Percentiles rank a stretch among this genome's conserved stretches.
These are phyloP conservation scores for Agrocybe praecox DNA, from an alignment of 768 basidiomycete genomes.

Conservation along the genomic window DNA sequence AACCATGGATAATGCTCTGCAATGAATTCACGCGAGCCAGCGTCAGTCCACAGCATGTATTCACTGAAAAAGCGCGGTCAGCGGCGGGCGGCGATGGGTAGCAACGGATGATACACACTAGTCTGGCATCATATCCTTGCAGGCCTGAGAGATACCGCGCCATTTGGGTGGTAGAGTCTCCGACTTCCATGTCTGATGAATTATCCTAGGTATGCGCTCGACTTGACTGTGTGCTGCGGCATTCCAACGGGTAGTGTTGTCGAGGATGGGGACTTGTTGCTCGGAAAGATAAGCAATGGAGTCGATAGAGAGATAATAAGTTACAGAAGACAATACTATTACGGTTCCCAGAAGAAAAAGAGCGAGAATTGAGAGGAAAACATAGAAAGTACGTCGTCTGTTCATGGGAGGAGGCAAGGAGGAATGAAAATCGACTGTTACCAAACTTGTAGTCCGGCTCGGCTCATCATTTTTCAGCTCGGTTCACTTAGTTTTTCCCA, in stretches of 20 bases:
- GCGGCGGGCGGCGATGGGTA: constrained; percentile 8
- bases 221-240: constrained; percentile 59
- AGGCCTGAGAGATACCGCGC: constrained; percentile 79
- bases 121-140: constrained; percentile 92
- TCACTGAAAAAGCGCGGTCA: constrained; percentile 55
- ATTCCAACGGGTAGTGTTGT: constrained; percentile 62
- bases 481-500: neutral
- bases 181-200: constrained; percentile 99
- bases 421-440: constrained; percentile 1
- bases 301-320: constrained; percentile 87
- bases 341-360: constrained; percentile 87
- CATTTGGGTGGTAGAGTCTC: constrained; percentile 82
- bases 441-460: neutral
- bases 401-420: constrained; percentile 34
- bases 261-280: constrained; percentile 64
- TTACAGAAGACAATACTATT: constrained; percentile 87
- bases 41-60: constrained; percentile 98
- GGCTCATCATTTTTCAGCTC: neutral
- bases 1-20: constrained; percentile 89
- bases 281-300: constrained; percentile 79
- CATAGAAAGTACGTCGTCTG: constrained; percentile 44
- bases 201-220: constrained; percentile 86
- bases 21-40: constrained; percentile 86
- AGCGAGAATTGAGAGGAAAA: constrained; percentile 55
- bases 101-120: constrained; percentile 64